Conservation (phyloP, 208 protist genomes). For the Trypanosoma lewisi region DNA sequence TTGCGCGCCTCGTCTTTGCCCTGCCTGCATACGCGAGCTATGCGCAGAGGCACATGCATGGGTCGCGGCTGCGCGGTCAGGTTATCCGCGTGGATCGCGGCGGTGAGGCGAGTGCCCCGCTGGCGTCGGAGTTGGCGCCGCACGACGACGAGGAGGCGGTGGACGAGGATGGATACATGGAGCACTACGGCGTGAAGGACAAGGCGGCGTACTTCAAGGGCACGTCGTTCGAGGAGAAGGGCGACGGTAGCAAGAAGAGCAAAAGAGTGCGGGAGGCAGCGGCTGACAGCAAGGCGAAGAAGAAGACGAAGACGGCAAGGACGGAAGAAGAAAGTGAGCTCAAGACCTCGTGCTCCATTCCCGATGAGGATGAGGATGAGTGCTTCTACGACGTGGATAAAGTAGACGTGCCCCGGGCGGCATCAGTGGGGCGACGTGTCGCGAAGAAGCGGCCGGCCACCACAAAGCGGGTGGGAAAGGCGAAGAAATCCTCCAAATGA, state of each 20-base stretch:
- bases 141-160: slow-evolving; percentile 47
- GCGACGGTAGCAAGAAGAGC: slow-evolving; percentile 1
- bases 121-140: slow-evolving; percentile 41
- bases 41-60: slow-evolving; percentile 78
- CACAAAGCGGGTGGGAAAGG: slow-evolving; percentile 15
- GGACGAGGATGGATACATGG: slow-evolving; percentile 76
- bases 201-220: slow-evolving; percentile 82
- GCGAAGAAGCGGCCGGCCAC: neutral
- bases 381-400: slow-evolving; percentile 67
- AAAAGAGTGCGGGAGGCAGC: slow-evolving; percentile 26
- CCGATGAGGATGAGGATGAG: slow-evolving; percentile 66
- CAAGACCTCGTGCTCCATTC: neutral
- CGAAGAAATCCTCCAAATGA: slow-evolving; percentile 27
- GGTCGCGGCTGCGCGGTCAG: slow-evolving; percentile 73
- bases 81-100: slow-evolving; percentile 85
- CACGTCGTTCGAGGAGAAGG: slow-evolving; percentile 57
- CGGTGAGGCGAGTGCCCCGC: slow-evolving; percentile 68
- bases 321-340: too few relatives aligned
- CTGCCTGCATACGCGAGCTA: slow-evolving; percentile 82
- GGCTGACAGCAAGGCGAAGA: slow-evolving; percentile 9
- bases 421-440: slow-evolving; percentile 2
- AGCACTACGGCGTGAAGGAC: slow-evolving; percentile 72
- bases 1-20: slow-evolving; percentile 73
- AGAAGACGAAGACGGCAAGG: slow-evolving; percentile 15
- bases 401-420: slow-evolving; percentile 14